Evolutionary conservation across 768 basidiomycete species (phyloP), one percentile per base, ranked within the genome.

Genomic region (Mycena floridula): DNA sequence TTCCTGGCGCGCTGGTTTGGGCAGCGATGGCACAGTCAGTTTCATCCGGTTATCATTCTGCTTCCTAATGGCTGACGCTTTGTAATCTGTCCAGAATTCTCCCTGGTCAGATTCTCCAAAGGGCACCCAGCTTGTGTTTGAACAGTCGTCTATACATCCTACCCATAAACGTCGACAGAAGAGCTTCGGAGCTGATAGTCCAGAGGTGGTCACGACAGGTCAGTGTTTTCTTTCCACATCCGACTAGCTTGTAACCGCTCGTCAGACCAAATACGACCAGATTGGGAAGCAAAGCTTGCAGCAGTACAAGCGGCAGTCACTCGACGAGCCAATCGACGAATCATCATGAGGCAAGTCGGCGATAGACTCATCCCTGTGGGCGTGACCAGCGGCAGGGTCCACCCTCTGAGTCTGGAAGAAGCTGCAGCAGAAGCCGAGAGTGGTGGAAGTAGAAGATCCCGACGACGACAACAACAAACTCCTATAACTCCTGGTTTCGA

Each of bases 261-360:
- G 16, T 43, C 52, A 95, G 96, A 99, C 69, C 85, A 92, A 65
- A 93, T 98, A 48, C 86, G 93, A 43, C 95, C 96, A 1, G 95
- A 98, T 62, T 98, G 96, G 96, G 94, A 98, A 69, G 79, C 84
- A 35, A 97, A 98, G 64, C 67, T 98, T 28, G 92, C 90, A 38
- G 84, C 92, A 27, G 91, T 98, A 36, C 85, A 89, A 46, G 95
- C 96, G 25, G 85, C 90, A n/a, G 94, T 92, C 26, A 82, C 90
- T n/a, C 79, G 96, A 48, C 84, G 94, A 22, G 96, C 96, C 7
- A 94, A 95, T 59, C 75, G 96, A 57, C 78, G 96, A 37, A 95
- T 98, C 61, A 87, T 99, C 44, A 98, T 99, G 93, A 82, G 96
- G 36, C 92, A 97, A 64, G 91, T 98, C 25, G 96, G 96, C 44